These are phyloP conservation scores for Clavariopsis aquatica DNA, from an alignment of 495 filamentous ascomycete genomes.

Conservation along the genomic window DNA sequence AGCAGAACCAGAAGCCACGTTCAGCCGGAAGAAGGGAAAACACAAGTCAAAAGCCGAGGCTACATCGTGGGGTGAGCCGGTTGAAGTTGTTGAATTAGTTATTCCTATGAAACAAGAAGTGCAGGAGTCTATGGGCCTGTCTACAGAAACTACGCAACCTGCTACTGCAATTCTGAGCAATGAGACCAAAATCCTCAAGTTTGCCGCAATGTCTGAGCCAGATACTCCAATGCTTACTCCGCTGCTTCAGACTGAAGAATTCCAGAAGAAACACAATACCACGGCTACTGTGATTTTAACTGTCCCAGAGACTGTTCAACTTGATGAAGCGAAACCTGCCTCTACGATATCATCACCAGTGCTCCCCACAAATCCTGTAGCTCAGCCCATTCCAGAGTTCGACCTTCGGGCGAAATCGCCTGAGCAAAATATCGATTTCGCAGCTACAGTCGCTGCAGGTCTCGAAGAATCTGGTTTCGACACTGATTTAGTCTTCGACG, in stretches of 20 bases:
- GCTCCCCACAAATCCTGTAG: background rate
- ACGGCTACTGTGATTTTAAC: background rate
- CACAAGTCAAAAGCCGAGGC: constrained; percentile 28
- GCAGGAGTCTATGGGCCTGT: background rate
- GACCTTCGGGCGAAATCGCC: constrained; percentile 23
- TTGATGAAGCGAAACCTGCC: background rate
- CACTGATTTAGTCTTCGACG: constrained; percentile 27
- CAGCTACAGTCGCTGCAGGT: constrained; percentile 34
- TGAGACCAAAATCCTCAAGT: constrained; percentile 27
- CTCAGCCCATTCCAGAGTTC: background rate
- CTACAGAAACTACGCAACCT: background rate
- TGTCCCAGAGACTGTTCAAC: background rate
- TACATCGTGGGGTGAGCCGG: constrained; percentile 15
- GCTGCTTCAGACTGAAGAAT: background rate
- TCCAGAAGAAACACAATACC: background rate
- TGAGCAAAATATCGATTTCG: constrained; percentile 31
- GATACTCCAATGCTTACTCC: background rate
- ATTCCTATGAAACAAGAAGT: constrained; percentile 7
- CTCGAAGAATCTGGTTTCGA: constrained; percentile 38
- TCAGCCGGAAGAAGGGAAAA: constrained; percentile 28
- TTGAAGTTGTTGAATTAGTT: constrained; percentile 2
- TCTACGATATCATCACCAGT: background rate
- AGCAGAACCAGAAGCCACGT: background rate
- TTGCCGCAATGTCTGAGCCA: constrained; percentile 28
- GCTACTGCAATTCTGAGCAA: constrained; percentile 3